These are phyloP conservation scores for Trichosanthes cucumerina DNA, from an alignment of 306 rosid species.

Conservation along the genomic window DNA sequence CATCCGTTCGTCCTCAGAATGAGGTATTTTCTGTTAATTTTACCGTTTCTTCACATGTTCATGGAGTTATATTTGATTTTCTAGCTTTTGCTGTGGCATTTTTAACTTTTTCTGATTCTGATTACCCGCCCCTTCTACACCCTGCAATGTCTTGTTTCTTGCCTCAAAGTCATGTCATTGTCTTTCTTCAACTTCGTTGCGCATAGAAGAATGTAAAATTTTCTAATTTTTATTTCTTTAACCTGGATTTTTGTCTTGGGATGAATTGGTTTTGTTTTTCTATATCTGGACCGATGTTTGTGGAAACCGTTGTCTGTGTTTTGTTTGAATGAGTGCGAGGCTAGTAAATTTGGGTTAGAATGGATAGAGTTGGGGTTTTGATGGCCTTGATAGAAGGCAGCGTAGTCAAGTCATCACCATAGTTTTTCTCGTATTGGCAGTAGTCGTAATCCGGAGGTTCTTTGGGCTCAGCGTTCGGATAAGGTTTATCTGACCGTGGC, in stretches of 20 bases:
- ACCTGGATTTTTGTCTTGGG: neutral
- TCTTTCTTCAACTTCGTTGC: neutral
- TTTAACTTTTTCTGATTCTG: neutral
- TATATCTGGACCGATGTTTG: neutral
- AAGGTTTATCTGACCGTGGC: slow-evolving; percentile 74
- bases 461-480: slow-evolving; percentile 91
- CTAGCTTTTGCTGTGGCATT: neutral
- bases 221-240: neutral
- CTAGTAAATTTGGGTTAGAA: neutral
- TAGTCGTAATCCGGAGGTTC: slow-evolving; percentile 88
- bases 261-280: neutral
- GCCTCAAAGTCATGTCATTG: neutral
- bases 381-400: neutral
- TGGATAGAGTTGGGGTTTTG: slow-evolving; percentile 1
- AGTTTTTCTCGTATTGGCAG: slow-evolving; percentile 15
- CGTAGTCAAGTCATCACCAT: neutral
- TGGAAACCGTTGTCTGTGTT: neutral
- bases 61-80: neutral
- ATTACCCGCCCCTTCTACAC: neutral
- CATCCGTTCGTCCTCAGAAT: neutral
- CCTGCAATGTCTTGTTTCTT: neutral
- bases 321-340: neutral
- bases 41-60: neutral
- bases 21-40: neutral
- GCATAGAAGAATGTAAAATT: neutral